Evolutionary conservation across 2,329 filamentous ascomycete genomes (phyloP), one percentile per base, ranked within the genome.

Genomic region (Endocalyx cinctus): DNA sequence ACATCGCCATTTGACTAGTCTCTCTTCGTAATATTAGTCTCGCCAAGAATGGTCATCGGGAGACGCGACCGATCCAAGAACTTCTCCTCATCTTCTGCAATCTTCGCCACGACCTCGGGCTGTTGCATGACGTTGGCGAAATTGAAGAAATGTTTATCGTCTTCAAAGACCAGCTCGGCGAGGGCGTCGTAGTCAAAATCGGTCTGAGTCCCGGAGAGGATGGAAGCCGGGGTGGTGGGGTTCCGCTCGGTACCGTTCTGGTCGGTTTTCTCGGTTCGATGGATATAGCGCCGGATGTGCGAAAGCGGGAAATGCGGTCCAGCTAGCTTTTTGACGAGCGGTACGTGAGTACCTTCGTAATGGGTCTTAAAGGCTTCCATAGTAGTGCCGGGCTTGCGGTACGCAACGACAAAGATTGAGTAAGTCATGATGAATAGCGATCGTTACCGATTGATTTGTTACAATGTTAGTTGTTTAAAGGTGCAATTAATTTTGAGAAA

Each of bases 321-420:
- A 13, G 31, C 27, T 10, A 31, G 33, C 5, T 27, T 30, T 16
- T 30, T 35, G 7, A 35, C 12, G 11, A 31, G 53, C 46, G 10
- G 31, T 5, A 34, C 15, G 12, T 38, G 35, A 17, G 31, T 26
- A 15, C 16, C 34, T 12, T 38, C 35, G 16, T 38, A 32, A 22
- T 38, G 31, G 5, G n/a, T 19, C 19, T 23, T 26, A 36, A n/a
- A 59, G 35, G 33, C 42, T 33, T 22, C 54, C 49, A 34, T 44
- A 57, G 44, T 54, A 40, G 36, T 50, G 46, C 28, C 28, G 17
- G 17, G 18, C 22, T 31, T 30, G 19, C 31, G 31, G 20, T n/a
- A n/a, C n/a, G n/a, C n/a, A n/a, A n/a, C n/a, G n/a, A n/a, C n/a
- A n/a, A n/a, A n/a, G n/a, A n/a, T n/a, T n/a, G n/a, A n/a, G n/a